Evolutionary conservation across 1,139 yeast species (phyloP).

Genomic region (Debaryomyces robertsiae): DNA sequence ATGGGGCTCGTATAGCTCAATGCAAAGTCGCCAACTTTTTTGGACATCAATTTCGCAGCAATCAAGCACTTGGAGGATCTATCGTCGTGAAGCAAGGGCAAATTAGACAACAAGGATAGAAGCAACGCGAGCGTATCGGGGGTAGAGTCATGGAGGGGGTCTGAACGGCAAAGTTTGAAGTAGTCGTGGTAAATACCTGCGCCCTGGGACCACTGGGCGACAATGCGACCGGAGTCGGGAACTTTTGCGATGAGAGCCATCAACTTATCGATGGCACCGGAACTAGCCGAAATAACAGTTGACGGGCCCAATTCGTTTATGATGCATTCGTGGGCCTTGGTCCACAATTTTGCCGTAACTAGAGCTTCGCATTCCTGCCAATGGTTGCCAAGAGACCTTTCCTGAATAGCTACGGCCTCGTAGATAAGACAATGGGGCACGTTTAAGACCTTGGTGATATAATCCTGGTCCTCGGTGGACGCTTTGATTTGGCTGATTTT

Average conservation of each 20-base stretch:
- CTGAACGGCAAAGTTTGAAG: constrained; percentile 28
- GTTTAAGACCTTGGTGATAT: constrained; percentile 35
- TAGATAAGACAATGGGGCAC: constrained; percentile 51
- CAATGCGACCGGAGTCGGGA: constrained; percentile 44
- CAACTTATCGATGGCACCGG: constrained; percentile 36
- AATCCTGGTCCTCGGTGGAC: constrained; percentile 31
- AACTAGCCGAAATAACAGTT: constrained; percentile 52
- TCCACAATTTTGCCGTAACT: constrained; percentile 61
- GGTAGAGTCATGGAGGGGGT: constrained; percentile 15
- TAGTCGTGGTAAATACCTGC: constrained; percentile 60
- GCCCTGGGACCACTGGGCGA: constrained; percentile 62
- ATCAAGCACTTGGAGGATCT: constrained; percentile 38
- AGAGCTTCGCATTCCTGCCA: constrained; percentile 65
- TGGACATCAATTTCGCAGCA: constrained; percentile 56
- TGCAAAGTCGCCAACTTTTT: constrained; percentile 46
- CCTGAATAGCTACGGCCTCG: constrained; percentile 56
- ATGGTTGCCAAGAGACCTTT: constrained; percentile 46
- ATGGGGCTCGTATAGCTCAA: constrained; percentile 23
- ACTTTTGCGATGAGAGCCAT: constrained; percentile 45
- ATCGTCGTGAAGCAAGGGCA: constrained; percentile 40
- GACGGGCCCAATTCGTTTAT: constrained; percentile 67
- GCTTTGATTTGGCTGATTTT: constrained; percentile 46
- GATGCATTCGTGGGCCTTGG: constrained; percentile 65
- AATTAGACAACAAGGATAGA: constrained; percentile 41
- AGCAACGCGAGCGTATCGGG: constrained; percentile 12